Evolutionary conservation across 768 basidiomycete species (phyloP).

Genomic region (Pulveroboletus sp.): DNA sequence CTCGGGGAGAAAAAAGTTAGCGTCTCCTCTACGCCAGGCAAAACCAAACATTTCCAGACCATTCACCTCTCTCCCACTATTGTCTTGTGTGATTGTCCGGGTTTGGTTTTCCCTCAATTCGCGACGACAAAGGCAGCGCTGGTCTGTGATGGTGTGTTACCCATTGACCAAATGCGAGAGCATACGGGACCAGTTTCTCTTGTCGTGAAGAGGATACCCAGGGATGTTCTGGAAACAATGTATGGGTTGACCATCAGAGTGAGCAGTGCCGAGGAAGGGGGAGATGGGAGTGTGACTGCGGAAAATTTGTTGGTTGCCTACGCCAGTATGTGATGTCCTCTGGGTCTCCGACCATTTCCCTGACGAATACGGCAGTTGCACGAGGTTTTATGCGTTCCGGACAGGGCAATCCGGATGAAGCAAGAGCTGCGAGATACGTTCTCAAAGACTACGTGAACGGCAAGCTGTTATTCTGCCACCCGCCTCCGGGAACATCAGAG

Average conservation of each 20-base stretch:
- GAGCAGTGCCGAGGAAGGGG: constrained; percentile 73
- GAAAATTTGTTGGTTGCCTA: constrained; percentile 85
- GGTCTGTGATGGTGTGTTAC: constrained; percentile 94
- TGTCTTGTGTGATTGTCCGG: constrained; percentile 94
- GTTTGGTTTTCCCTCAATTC: constrained; percentile 97
- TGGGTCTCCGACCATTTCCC: not conserved
- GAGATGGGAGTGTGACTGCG: constrained; percentile 69
- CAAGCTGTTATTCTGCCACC: constrained; percentile 86
- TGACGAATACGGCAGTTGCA: constrained; percentile 58
- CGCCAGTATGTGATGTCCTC: constrained; percentile 67
- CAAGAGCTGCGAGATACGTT: constrained; percentile 86
- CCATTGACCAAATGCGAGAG: constrained; percentile 96
- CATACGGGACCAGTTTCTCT: constrained; percentile 82
- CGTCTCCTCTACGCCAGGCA: constrained; percentile 95
- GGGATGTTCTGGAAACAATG: constrained; percentile 79
- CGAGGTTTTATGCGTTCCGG: constrained; percentile 91
- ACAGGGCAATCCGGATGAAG: constrained; percentile 97
- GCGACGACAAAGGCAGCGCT: constrained; percentile 95
- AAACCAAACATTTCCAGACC: constrained; percentile 99
- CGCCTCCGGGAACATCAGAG: constrained; percentile 70
- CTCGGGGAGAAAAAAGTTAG: constrained; percentile 97
- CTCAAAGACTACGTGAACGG: constrained; percentile 98
- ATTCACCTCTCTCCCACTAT: constrained; percentile 89
- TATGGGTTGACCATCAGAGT: constrained; percentile 82
- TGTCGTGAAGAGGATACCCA: constrained; percentile 76